Conservation (phyloP, 148 eudicot species). For the Dianthus caryophyllus region DNA sequence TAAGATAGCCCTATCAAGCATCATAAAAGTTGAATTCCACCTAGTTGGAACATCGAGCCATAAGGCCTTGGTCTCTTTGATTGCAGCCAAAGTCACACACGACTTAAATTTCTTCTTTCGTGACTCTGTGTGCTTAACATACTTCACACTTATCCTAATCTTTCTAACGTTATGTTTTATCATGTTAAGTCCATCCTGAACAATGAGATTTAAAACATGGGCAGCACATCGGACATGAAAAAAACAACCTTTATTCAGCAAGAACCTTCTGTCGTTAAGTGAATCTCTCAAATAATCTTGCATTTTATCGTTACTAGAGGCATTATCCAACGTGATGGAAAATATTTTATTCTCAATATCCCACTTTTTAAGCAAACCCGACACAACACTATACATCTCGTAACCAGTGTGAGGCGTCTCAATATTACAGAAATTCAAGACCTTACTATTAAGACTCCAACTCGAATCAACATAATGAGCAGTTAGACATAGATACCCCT, state of each 20-base stretch:
- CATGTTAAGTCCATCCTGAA: not conserved
- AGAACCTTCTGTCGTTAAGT: not conserved
- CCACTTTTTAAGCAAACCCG: no score
- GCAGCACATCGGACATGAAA: slow-evolving; percentile 6
- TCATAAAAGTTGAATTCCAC: no score
- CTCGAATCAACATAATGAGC: not conserved
- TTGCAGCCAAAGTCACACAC: not conserved
- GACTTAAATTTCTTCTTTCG: not conserved
- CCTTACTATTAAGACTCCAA: not conserved
- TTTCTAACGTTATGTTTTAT: not conserved
- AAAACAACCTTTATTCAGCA: not conserved
- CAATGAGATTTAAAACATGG: not conserved
- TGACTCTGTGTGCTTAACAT: not conserved
- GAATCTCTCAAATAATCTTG: not conserved
- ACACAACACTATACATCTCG: not conserved
- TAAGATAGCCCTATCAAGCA: no score
- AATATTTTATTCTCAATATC: no score
- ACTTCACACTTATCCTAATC: not conserved
- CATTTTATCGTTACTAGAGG: no score
- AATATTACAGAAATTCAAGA: not conserved
- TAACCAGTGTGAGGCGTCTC: slow-evolving; percentile 1
- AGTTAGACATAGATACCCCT: not conserved
- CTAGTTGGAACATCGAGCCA: no score
- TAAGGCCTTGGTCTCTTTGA: no score
- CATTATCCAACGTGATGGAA: no score